phyloP scores from a whole-genome alignment of 1,284 basidiomycete genomes.

The Caloboletus inedulis region DNA sequence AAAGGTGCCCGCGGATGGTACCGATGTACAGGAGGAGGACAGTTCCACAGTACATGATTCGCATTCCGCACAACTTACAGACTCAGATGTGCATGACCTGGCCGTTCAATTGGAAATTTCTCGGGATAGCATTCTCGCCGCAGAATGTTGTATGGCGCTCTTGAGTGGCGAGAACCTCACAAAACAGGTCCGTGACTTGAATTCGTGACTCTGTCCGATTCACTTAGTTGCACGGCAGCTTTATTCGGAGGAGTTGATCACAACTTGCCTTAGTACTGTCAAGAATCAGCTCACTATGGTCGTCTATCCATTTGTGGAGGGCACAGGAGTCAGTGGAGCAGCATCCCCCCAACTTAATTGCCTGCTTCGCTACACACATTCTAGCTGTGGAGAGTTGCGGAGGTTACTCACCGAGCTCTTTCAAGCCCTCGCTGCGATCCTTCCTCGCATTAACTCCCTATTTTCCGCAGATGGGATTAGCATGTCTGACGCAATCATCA shows the following conservation, averaged over 20 bases:
- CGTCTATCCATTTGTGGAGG: slow-evolving; percentile 87
- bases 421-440: slow-evolving; percentile 60
- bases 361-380: slow-evolving; percentile 46
- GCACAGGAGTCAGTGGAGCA: slow-evolving; percentile 43
- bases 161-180: slow-evolving; percentile 75
- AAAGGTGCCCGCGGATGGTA: slow-evolving; percentile 31
- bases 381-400: slow-evolving; percentile 44
- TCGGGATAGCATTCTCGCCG: slow-evolving; percentile 71
- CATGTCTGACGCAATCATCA: slow-evolving; percentile 86
- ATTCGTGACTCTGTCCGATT: neutral
- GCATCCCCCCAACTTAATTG: slow-evolving; percentile 52
- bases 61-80: slow-evolving; percentile 37
- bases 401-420: slow-evolving; percentile 63
- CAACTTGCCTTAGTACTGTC: slow-evolving; percentile 68
- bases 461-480: slow-evolving; percentile 65
- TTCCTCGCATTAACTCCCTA: slow-evolving; percentile 68
- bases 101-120: slow-evolving; percentile 52
- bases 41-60: slow-evolving; percentile 14
- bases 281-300: slow-evolving; percentile 80
- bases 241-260: slow-evolving; percentile 91
- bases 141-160: slow-evolving; percentile 78
- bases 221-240: slow-evolving; percentile 44
- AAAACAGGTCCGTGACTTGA: slow-evolving; percentile 62
- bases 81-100: slow-evolving; percentile 51
- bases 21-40: slow-evolving; percentile 24